Base-by-base conservation (phyloP, 306 rosid species). In the Bauhinia variegata region DNA sequence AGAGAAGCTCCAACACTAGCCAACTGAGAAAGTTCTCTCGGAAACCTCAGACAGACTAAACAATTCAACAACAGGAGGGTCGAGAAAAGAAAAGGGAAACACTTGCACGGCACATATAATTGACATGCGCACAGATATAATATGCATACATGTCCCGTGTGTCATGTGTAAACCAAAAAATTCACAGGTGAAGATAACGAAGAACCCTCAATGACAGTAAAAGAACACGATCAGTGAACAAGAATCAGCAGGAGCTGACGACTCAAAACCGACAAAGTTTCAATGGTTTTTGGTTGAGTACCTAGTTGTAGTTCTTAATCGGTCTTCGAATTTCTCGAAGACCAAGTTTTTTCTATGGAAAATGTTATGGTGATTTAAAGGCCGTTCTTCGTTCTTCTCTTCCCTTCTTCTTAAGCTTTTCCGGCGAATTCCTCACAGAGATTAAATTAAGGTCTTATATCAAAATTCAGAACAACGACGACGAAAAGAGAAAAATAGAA, bases 261-360 rank as follows among this genome's bases (percentile, higher is more conserved):
- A 65, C 74, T 28, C 56, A 70, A 66, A 63, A 56, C 54, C 49
- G 5, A 13, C 54, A 67, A 61, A 79, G 63, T 68, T 77, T 56
- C 34, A 50, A 67, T 78, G 67, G 64, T 55, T 63, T 19, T 34
- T 47, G 67, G 48, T 68, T 36, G 63, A 56, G 83, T 82, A 87
- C 93, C 93, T 78, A 82, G 79, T 76, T 41, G 69, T 13, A 72
- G 83, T 75, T 67, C 67, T 87, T 60, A 78, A 82, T 85, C 88
- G 87, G 81, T 75, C 80, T 75, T 75, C 79, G 72, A 79, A 48
- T 37, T 11, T 55, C 61, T 70, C 77, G 80, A 80, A 83, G 77
- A 82, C 83, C 80, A 65, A 57, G 61, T 69, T 72, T 70, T n/a
- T 48, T 15, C 49, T 39, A 68, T 42, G 39, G 65, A 55, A 60